Conservation (phyloP, 2,329 filamentous ascomycete genomes). For the Talaromyces atroroseus region DNA sequence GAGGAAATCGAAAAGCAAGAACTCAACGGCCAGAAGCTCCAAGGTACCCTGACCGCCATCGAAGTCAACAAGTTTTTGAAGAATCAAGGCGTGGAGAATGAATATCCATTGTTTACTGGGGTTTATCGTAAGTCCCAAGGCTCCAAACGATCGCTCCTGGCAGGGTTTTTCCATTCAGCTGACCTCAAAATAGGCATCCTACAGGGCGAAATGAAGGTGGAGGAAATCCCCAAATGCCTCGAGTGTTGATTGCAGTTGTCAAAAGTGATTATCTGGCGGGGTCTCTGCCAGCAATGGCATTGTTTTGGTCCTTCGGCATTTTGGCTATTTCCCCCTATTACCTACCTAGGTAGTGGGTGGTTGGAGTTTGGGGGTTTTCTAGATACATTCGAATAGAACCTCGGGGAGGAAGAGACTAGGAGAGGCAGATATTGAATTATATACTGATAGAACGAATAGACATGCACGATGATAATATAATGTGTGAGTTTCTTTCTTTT, state of each 20-base stretch:
- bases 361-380: not conserved
- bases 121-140: slow-evolving; percentile 56
- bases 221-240: slow-evolving; percentile 72
- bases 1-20: slow-evolving; percentile 83
- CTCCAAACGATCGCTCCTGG: not conserved
- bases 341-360: not conserved
- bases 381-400: not conserved
- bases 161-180: slow-evolving; percentile 15
- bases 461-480: not conserved
- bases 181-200: slow-evolving; percentile 56
- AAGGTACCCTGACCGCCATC: slow-evolving; percentile 84
- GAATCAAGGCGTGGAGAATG: slow-evolving; percentile 66
- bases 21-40: slow-evolving; percentile 93
- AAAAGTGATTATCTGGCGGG: not conserved
- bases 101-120: slow-evolving; percentile 89
- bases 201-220: slow-evolving; percentile 67
- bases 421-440: not conserved
- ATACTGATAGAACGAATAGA: not conserved
- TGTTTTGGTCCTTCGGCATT: not conserved
- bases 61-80: slow-evolving; percentile 89
- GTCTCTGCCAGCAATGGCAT: not conserved
- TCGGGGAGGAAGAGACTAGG: not conserved
- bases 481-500: no score
- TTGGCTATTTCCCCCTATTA: not conserved
- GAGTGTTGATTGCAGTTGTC: slow-evolving; percentile 20